Percentiles rank a stretch among this genome's conserved stretches.
Evolutionary conservation across 108 stramenopile genomes (phyloP).

Genomic region (Cyclotella kingstonii): DNA sequence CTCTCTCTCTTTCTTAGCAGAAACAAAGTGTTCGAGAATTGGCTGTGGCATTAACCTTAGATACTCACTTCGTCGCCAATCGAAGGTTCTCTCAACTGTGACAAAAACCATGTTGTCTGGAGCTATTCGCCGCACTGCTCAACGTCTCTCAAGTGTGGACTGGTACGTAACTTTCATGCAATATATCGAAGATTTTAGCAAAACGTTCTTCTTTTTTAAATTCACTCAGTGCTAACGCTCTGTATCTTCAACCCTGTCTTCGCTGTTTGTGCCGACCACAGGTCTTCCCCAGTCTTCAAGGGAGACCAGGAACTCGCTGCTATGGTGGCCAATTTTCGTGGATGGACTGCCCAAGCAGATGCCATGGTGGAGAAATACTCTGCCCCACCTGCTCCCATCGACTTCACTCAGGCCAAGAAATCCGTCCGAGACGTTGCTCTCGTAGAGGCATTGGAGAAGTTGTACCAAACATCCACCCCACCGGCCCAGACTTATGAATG

Average conservation of each 20-base stretch:
- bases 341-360: conserved; percentile 81
- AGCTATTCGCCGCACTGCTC: conserved; percentile 41
- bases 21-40: too few relatives aligned
- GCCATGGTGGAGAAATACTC: conserved; percentile 80
- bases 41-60: too few relatives aligned
- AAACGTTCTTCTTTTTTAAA: neutral
- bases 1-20: too few relatives aligned
- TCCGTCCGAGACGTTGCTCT: conserved; percentile 71
- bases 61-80: too few relatives aligned
- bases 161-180: conserved; percentile 21
- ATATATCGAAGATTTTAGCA: neutral
- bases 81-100: too few relatives aligned
- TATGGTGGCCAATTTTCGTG: conserved; percentile 70
- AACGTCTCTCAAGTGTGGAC: conserved; percentile 43
- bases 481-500: conserved; percentile 70
- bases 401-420: conserved; percentile 72
- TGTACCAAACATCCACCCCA: conserved; percentile 64
- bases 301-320: conserved; percentile 70
- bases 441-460: conserved; percentile 66
- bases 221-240: neutral
- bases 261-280: conserved; percentile 11
- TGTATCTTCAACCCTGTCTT: neutral
- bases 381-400: conserved; percentile 74
- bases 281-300: conserved; percentile 79
- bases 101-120: conserved; percentile 33